These are phyloP conservation scores for Penicillium crystallinum DNA, from an alignment of 495 filamentous ascomycete species.

Conservation along the genomic window DNA sequence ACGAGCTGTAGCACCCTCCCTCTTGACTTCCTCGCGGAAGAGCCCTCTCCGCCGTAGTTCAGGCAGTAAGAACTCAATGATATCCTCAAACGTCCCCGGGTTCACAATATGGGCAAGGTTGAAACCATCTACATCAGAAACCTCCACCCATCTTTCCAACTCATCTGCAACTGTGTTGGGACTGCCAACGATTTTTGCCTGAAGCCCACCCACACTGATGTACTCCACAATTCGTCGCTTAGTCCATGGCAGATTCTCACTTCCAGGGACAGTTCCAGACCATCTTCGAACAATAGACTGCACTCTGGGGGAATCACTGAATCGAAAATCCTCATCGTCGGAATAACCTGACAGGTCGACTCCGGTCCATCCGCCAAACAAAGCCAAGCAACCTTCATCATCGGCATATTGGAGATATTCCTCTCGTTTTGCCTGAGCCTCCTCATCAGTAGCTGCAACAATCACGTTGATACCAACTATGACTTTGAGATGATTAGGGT, in stretches of 20 bases:
- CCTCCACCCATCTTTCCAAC: constrained; percentile 43
- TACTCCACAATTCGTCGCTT: constrained; percentile 51
- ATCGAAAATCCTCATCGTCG: constrained; percentile 51
- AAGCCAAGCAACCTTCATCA: constrained; percentile 51
- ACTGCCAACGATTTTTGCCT: constrained; percentile 43
- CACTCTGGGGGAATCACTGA: constrained; percentile 21
- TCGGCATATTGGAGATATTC: constrained; percentile 49
- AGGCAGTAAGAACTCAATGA: constrained; percentile 49
- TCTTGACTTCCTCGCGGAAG: constrained; percentile 47
- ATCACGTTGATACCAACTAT: constrained; percentile 42
- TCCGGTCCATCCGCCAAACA: constrained; percentile 61
- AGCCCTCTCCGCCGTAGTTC: constrained; percentile 46
- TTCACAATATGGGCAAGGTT: constrained; percentile 51
- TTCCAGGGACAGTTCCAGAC: constrained; percentile 28
- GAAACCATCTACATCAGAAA: constrained; percentile 47
- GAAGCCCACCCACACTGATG: constrained; percentile 47
- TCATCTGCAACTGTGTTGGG: constrained; percentile 45
- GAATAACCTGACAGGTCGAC: constrained; percentile 49
- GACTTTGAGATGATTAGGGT: constrained; percentile 49
- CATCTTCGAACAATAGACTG: constrained; percentile 24
- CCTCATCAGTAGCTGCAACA: constrained; percentile 49
- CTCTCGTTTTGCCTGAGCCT: constrained; percentile 46
- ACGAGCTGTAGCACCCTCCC: constrained; percentile 45
- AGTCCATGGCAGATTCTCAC: constrained; percentile 48
- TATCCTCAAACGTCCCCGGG: constrained; percentile 52